Evolutionary conservation across 495 filamentous ascomycete species (phyloP).

Genomic region (Podospora appendiculata): DNA sequence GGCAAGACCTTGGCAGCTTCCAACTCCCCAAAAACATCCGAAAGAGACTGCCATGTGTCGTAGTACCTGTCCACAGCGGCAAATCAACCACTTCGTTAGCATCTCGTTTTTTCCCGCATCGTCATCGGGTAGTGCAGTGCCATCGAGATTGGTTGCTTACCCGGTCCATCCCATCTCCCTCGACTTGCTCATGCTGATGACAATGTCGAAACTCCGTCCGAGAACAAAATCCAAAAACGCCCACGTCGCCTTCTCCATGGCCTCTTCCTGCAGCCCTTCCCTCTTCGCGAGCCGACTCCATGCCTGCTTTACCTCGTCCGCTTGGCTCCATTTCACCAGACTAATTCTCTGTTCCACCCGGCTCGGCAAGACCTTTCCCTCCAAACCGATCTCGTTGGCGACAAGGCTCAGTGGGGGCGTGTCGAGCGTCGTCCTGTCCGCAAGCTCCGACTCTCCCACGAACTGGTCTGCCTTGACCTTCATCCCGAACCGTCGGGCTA

Average conservation of each 20-base stretch:
- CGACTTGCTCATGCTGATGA: slow-evolving; percentile 52
- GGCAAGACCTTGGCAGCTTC: too few relatives aligned
- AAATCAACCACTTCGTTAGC: too few relatives aligned
- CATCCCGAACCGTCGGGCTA: slow-evolving; percentile 38
- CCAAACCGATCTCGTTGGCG: slow-evolving; percentile 32
- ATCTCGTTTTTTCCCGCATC: too few relatives aligned
- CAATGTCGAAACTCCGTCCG: slow-evolving; percentile 40
- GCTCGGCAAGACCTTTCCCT: slow-evolving; percentile 19
- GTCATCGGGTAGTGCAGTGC: too few relatives aligned
- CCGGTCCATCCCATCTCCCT: slow-evolving; percentile 42
- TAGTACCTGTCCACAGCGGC: too few relatives aligned
- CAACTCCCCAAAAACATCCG: too few relatives aligned
- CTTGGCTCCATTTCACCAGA: slow-evolving; percentile 43
- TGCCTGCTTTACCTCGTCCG: slow-evolving; percentile 41
- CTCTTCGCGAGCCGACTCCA: slow-evolving; percentile 37
- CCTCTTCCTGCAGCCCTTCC: slow-evolving; percentile 39
- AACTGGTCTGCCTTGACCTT: slow-evolving; percentile 42
- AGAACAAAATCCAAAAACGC: slow-evolving; percentile 43
- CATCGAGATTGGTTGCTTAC: slow-evolving; percentile 1
- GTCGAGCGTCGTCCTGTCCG: slow-evolving; percentile 15
- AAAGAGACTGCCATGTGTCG: too few relatives aligned
- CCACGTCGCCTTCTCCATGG: slow-evolving; percentile 52
- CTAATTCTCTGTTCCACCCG: slow-evolving; percentile 40
- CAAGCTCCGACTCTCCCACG: slow-evolving; percentile 6
- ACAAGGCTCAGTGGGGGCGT: slow-evolving; percentile 34